Percentiles rank a stretch among this genome's conserved stretches.
Conservation (phyloP, 768 basidiomycete species). For the Wakefieldia striispora region DNA sequence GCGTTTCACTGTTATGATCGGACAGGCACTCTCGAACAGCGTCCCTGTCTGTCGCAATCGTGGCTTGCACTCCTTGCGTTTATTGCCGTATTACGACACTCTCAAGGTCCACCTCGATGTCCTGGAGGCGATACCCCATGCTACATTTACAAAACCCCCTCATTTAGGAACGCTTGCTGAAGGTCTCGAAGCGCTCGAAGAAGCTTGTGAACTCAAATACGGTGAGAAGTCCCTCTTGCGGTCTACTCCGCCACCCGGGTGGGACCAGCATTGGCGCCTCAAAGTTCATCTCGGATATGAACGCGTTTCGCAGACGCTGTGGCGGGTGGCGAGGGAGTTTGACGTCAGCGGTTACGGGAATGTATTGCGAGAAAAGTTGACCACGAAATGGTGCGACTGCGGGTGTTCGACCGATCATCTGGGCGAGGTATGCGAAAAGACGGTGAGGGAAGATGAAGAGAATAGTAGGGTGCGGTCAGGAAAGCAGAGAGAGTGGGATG, state of each 20-base stretch:
- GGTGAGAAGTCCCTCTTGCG: slow-evolving; percentile 34
- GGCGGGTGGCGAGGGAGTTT: slow-evolving; percentile 69
- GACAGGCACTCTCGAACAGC: slow-evolving; percentile 68
- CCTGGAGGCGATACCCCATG: slow-evolving; percentile 55
- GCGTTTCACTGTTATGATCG: not conserved
- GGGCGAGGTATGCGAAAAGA: slow-evolving; percentile 73
- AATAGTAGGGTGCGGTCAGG: slow-evolving; percentile 56
- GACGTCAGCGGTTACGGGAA: slow-evolving; percentile 70
- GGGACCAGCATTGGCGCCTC: slow-evolving; percentile 55
- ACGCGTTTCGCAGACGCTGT: slow-evolving; percentile 58
- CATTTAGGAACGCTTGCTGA: slow-evolving; percentile 59
- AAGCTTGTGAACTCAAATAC: slow-evolving; percentile 60
- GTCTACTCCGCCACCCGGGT: slow-evolving; percentile 38
- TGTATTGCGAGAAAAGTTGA: slow-evolving; percentile 68
- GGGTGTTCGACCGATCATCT: slow-evolving; percentile 79
- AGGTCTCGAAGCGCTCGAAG: slow-evolving; percentile 61
- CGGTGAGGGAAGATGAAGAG: slow-evolving; percentile 68
- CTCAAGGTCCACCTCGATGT: slow-evolving; percentile 61
- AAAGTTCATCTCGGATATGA: slow-evolving; percentile 68
- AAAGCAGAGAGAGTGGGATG: slow-evolving; percentile 77
- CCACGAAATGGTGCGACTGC: slow-evolving; percentile 77
- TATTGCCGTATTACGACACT: slow-evolving; percentile 59
- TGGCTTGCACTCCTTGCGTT: slow-evolving; percentile 64
- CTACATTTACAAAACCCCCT: slow-evolving; percentile 62
- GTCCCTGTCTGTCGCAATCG: slow-evolving; percentile 61